Base-by-base conservation (phyloP, 768 basidiomycete species). In the Auricularia auricula-judae region DNA sequence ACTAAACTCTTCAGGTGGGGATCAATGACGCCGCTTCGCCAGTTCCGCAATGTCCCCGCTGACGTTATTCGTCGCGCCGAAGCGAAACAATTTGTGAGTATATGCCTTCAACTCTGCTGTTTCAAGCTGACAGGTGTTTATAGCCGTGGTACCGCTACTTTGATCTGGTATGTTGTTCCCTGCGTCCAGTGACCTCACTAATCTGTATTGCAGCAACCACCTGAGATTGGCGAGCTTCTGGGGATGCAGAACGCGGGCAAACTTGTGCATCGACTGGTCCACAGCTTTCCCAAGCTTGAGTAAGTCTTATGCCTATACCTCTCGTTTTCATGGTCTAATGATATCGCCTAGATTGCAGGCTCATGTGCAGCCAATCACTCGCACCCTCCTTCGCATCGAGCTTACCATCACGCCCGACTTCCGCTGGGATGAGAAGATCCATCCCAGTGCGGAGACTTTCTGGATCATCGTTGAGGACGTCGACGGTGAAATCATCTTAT, bases 141-240 rank as follows among this genome's bases (percentile, higher is more conserved):
- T 70, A 88, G 88, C 93, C 94, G 0, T 97, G 94, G 93, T 91
- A 97, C 72, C 88, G 95, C 33, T 98, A 98, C 78, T 98, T 96
- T 68, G 96, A 98, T 72, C 78, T 98, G 67, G 81, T 83, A 67
- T 11, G 36, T 53, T 36, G 12, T 3, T 34, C 23, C 36, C 36
- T 36, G 11, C 53, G 7, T 12, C 3, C 51, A n/a, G 47, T 60
- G 8, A 42, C 12, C 7, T 62, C 64, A 60, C 64, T 63, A 64
- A 53, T 42, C 4, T 33, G 35, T 35, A 36, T 66, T 63, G 21
- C 66, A 84, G 80, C 85, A 76, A 62, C 91, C 91, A 0, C 91
- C 91, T 2, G 96, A 98, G 75, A 87, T 99, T 60, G 95, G 94
- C 14, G 97, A 99, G 75, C 81, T 98, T 0, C 87, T 99, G 62